Conservation (phyloP, 1,139 yeast genomes). For the Geotrichum bryndzae region DNA sequence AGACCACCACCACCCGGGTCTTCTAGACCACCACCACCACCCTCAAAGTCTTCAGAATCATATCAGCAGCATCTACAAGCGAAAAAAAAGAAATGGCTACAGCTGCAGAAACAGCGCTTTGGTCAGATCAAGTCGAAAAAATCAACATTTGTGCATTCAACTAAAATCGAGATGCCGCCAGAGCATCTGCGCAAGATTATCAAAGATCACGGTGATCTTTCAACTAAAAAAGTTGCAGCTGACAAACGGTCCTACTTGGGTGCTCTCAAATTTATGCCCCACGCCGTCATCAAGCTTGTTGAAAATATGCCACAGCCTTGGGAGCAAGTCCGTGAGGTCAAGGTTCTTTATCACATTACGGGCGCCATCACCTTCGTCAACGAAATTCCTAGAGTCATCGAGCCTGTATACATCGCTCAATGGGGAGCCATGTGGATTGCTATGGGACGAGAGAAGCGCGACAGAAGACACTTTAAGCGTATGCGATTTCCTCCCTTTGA, state of each 20-base stretch:
- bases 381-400: slow-evolving; percentile 86
- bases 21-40: slow-evolving; percentile 21
- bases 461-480: slow-evolving; percentile 80
- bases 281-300: slow-evolving; percentile 78
- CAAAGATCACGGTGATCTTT: slow-evolving; percentile 78
- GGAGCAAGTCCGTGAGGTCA: slow-evolving; percentile 83
- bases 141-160: slow-evolving; percentile 47
- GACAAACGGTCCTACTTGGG: slow-evolving; percentile 88
- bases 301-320: slow-evolving; percentile 99
- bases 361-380: slow-evolving; percentile 96
- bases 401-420: slow-evolving; percentile 86
- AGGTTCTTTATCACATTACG: slow-evolving; percentile 78
- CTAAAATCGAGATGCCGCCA: slow-evolving; percentile 85
- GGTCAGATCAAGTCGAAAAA: slow-evolving; percentile 32
- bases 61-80: slow-evolving; percentile 29
- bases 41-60: slow-evolving; percentile 23
- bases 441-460: slow-evolving; percentile 92
- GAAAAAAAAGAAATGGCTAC: slow-evolving; percentile 61
- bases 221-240: slow-evolving; percentile 71
- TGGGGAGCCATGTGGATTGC: slow-evolving; percentile 93
- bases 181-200: slow-evolving; percentile 86
- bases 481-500: slow-evolving; percentile 95
- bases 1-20: slow-evolving; percentile 25
- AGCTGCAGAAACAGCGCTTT: slow-evolving; percentile 53
- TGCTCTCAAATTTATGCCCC: slow-evolving; percentile 91